Base-by-base conservation (phyloP, 2,329 filamentous ascomycete species). In the Xylaria sp. region DNA sequence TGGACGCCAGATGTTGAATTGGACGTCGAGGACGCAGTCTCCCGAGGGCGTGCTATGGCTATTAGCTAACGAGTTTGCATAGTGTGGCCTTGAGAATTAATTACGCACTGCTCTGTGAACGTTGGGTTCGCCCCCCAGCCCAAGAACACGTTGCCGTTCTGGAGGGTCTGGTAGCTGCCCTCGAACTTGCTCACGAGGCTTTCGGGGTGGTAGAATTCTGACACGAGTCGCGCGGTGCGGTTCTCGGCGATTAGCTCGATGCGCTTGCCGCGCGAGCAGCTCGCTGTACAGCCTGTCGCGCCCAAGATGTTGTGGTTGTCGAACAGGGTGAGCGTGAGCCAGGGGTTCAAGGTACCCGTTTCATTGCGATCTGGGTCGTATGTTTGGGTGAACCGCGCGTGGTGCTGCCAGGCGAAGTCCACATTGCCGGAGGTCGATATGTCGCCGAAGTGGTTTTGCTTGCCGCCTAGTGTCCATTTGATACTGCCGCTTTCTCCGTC, bases 231-330 rank as follows among this genome's bases (percentile, higher is more conserved):
- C 11, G 38, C 65, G n/a, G 63, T 65, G 17, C 21, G 28, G n/a
- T 33, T n/a, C n/a, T 49, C 43, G 43, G 58, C 61, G 17, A 66
- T 47, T 6, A 69, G 59, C 55, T 66, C 65, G 28, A 69, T 15
- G 19, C 59, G 57, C 9, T 38, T 61, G 2, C 63, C 67, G 3
- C 66, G 64, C 9, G 67, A 56, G 53, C 61, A 68, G 8, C 59
- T 61, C 9, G 65, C 58, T 60, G 79, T 82, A 57, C 82, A 83
- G 49, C 81, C 78, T 0, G 76, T 76, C 28, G 82, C 78, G 2
- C 84, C 80, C 8, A 87, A 76, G n/a, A 82, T 84, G 45, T 80
- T 76, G 47, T 76, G 76, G 67, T 78, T 78, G 50, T 77, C 76
- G 57, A 69, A 68, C 38, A 69, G 37, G 17, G 63, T 68, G 12